These are phyloP conservation scores for Scutellaria minor DNA, from an alignment of 257 asterid genomes.

Conservation along the genomic window DNA sequence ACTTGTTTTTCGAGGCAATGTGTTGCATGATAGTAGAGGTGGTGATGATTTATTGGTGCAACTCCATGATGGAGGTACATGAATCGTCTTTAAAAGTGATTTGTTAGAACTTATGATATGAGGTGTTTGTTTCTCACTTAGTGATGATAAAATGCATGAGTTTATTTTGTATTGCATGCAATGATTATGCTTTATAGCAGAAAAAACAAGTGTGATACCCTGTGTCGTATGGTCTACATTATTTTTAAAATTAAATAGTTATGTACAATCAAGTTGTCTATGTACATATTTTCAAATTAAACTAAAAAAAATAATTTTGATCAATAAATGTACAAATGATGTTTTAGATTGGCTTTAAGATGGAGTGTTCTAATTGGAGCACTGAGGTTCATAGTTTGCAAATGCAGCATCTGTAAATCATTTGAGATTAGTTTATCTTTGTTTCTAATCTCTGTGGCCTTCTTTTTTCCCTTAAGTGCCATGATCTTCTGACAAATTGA, in stretches of 20 bases:
- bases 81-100: slow-evolving; percentile 11
- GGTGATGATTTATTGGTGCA: slow-evolving; percentile 56
- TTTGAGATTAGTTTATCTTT: slow-evolving; percentile 18
- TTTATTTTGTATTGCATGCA: not conserved
- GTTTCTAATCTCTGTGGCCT: not conserved
- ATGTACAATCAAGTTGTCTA: not conserved
- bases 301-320: not conserved
- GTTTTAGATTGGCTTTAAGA: slow-evolving; percentile 20
- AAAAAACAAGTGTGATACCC: not conserved
- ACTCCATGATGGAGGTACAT: slow-evolving; percentile 69
- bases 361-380: slow-evolving; percentile 5
- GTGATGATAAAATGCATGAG: slow-evolving; percentile 25
- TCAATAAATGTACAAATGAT: not conserved
- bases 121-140: slow-evolving; percentile 21
- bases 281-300: not conserved
- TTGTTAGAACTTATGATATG: slow-evolving; percentile 17
- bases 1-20: slow-evolving; percentile 76
- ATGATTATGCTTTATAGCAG: slow-evolving; percentile 4
- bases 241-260: slow-evolving; percentile 5
- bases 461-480: too few relatives aligned
- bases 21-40: slow-evolving; percentile 58
- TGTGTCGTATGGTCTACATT: not conserved
- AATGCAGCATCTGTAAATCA: slow-evolving; percentile 5
- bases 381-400: not conserved
- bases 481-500: too few relatives aligned